A percentile compares a stretch with the other conserved stretches of the same genome.
Conservation (phyloP, 2,329 filamentous ascomycete genomes). For the Aspergillus sergii region DNA sequence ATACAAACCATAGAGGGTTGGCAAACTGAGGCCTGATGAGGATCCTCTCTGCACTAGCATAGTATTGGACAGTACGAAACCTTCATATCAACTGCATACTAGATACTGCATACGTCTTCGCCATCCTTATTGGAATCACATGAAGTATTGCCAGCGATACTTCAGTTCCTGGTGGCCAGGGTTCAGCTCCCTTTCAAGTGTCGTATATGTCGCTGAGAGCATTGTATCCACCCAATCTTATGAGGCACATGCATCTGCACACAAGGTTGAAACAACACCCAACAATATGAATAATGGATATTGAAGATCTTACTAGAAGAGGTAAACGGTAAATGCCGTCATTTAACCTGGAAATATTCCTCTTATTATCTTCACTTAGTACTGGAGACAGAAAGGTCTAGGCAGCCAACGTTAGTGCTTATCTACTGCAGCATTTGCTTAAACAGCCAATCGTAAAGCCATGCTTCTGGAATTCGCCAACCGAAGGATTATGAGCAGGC, state of each 20-base stretch:
- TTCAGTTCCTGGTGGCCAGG: neutral
- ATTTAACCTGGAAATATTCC: neutral
- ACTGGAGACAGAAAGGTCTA: neutral
- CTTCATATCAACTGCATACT: neutral
- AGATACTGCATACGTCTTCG: neutral
- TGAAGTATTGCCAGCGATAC: neutral
- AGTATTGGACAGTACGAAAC: neutral
- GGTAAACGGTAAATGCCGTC: neutral
- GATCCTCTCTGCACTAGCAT: neutral
- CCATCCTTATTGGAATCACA: neutral
- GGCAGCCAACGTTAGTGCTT: neutral
- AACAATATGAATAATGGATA: neutral
- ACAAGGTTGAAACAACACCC: neutral
- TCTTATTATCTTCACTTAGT: neutral
- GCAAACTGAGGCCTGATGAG: neutral
- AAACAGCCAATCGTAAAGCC: neutral
- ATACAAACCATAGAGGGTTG: neutral
- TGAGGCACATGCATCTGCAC: neutral
- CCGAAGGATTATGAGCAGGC: neutral
- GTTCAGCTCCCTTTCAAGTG: neutral
- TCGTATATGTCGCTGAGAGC: neutral
- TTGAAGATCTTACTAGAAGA: neutral
- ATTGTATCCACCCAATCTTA: neutral
- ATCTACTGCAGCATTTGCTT: neutral
- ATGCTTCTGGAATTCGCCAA: no score